Conservation (phyloP, 192 early-diverging fungal species). For the Linnemannia hyalina region DNA sequence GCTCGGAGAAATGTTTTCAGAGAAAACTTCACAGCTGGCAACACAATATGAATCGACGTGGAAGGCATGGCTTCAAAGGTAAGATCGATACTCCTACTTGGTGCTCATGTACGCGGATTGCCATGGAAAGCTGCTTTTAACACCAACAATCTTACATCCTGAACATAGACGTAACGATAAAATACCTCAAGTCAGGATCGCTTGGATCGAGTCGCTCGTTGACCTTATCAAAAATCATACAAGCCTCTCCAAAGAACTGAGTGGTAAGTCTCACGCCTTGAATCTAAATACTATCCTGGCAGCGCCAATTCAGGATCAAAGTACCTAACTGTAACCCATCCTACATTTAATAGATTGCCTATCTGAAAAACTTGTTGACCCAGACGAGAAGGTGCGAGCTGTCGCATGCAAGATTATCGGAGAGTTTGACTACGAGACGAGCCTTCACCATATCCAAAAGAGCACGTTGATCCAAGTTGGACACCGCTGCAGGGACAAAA, state of each 20-base stretch:
- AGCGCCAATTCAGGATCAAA: background rate
- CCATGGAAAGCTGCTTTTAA: background rate
- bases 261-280: constrained; percentile 59
- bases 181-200: constrained; percentile 71
- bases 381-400: constrained; percentile 92
- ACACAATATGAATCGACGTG: constrained; percentile 83
- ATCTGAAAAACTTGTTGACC: constrained; percentile 79
- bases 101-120: background rate
- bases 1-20: constrained; percentile 91
- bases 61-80: constrained; percentile 89
- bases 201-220: constrained; percentile 78
- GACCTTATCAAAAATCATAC: constrained; percentile 80
- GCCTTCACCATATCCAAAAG: constrained; percentile 69
- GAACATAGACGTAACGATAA: constrained; percentile 80
- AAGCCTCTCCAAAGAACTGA: constrained; percentile 77
- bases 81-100: constrained; percentile 13
- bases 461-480: constrained; percentile 71
- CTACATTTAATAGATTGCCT: constrained; percentile 21
- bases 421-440: constrained; percentile 72
- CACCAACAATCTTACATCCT: background rate
- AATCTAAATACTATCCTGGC: background rate
- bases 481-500: constrained; percentile 91
- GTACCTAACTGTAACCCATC: background rate
- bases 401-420: constrained; percentile 78
- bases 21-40: constrained; percentile 76